Percentiles rank a stretch among this genome's conserved stretches.
Evolutionary conservation across 208 protist species (phyloP).

Genomic region (Acanthamoeba royreba): DNA sequence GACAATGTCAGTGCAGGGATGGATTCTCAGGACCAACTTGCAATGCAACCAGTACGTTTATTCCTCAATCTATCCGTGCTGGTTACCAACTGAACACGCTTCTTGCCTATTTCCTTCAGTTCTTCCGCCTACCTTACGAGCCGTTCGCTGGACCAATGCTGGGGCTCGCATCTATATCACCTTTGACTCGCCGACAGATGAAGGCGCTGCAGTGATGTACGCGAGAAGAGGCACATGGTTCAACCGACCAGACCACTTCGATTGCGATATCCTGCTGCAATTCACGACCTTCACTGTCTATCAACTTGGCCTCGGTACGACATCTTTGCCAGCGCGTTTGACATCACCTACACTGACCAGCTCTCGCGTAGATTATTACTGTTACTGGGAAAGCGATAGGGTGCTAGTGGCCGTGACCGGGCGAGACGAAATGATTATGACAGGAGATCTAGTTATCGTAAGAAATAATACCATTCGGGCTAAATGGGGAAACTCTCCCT

Average conservation of each 20-base stretch:
- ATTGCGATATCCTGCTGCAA: background rate
- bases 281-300: background rate
- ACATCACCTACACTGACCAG: too few species aligned
- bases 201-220: background rate
- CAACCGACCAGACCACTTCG: background rate
- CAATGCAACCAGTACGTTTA: background rate
- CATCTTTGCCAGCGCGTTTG: too few species aligned
- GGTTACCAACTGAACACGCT: too few species aligned
- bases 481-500: background rate
- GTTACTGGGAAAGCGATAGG: conserved; percentile 12
- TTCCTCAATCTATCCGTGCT: background rate
- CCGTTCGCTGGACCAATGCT: background rate
- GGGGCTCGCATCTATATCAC: background rate
- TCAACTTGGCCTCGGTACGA: background rate
- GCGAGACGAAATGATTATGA: background rate
- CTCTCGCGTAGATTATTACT: conserved; percentile 19
- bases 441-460: background rate
- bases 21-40: background rate
- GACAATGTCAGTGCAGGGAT: conserved; percentile 10
- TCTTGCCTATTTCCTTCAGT: background rate
- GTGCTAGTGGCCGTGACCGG: background rate
- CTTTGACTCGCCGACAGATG: conserved; percentile 32
- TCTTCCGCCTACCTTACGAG: background rate
- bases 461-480: background rate
- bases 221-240: background rate